These are phyloP conservation scores for Trichoderma breve DNA, from an alignment of 2,329 filamentous ascomycete species.

Conservation along the genomic window DNA sequence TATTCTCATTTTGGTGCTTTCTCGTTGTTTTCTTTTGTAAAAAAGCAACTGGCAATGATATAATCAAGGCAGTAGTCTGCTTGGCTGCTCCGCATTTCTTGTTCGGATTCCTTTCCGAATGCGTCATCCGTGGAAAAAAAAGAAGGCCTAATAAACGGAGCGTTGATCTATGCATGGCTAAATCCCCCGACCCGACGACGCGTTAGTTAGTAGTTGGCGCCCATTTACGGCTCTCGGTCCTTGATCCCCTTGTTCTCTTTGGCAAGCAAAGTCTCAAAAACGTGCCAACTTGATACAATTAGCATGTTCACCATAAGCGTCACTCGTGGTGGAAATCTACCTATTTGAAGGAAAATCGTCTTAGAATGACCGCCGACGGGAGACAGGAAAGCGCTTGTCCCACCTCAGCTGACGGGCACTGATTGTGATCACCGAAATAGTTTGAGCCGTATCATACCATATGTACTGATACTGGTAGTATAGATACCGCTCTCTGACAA, in stretches of 20 bases:
- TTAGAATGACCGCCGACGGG: not conserved
- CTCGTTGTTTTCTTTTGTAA: not conserved
- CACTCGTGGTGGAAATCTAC: not conserved
- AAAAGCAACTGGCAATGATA: not conserved
- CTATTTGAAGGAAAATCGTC: not conserved
- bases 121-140: not conserved
- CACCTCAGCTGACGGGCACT: not conserved
- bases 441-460: not conserved
- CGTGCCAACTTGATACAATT: not conserved
- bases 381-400: not conserved
- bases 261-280: not conserved
- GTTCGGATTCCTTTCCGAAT: constrained; percentile 7
- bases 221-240: constrained; percentile 9
- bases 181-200: constrained; percentile 15
- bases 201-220: not conserved
- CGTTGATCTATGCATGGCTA: constrained; percentile 18
- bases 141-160: not conserved
- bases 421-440: not conserved
- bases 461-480: not conserved
- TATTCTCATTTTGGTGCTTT: not conserved
- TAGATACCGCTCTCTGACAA: not conserved
- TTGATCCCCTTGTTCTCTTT: constrained; percentile 1
- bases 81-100: constrained; percentile 5
- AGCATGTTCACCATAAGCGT: not conserved
- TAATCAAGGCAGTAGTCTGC: not conserved